Conservation (phyloP, 1,284 basidiomycete species). For the Gomphus sp. region DNA sequence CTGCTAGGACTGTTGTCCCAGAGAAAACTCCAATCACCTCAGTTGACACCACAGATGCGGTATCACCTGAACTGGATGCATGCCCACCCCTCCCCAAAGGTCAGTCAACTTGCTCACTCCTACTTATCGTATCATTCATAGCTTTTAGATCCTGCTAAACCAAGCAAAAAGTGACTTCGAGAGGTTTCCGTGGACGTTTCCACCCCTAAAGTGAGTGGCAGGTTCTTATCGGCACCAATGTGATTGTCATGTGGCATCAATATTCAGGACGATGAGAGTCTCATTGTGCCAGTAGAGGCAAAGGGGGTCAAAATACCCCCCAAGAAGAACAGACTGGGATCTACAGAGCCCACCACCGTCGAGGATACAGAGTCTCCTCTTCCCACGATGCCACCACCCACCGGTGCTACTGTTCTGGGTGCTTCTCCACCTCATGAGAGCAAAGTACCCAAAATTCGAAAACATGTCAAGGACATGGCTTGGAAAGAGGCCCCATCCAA, state of each 20-base stretch:
- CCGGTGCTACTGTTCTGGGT: conserved; percentile 23
- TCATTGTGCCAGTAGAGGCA: conserved; percentile 25
- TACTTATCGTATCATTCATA: neutral
- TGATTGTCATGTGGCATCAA: conserved; percentile 12
- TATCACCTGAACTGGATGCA: neutral
- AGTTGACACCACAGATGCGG: conserved; percentile 1
- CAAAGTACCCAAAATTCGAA: conserved; percentile 66
- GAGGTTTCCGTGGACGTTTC: conserved; percentile 65
- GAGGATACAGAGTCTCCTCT: conserved; percentile 35
- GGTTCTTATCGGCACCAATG: conserved; percentile 19
- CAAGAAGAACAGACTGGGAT: conserved; percentile 61
- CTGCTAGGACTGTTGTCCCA: neutral
- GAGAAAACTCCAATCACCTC: neutral
- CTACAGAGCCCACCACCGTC: conserved; percentile 55
- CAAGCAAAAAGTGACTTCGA: conserved; percentile 52
- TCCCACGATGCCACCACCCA: conserved; percentile 29
- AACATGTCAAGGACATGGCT: conserved; percentile 64
- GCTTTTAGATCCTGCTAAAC: neutral
- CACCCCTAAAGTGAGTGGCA: conserved; percentile 37
- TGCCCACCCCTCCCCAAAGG: conserved; percentile 8
- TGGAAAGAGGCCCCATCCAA: conserved; percentile 53
- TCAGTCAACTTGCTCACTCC: neutral
- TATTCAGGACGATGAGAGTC: conserved; percentile 35
- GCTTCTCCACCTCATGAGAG: conserved; percentile 63
- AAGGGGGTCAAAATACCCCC: conserved; percentile 36